phyloP scores from a whole-genome alignment of 139 green algal genomes.

The Chlorella sp. region DNA sequence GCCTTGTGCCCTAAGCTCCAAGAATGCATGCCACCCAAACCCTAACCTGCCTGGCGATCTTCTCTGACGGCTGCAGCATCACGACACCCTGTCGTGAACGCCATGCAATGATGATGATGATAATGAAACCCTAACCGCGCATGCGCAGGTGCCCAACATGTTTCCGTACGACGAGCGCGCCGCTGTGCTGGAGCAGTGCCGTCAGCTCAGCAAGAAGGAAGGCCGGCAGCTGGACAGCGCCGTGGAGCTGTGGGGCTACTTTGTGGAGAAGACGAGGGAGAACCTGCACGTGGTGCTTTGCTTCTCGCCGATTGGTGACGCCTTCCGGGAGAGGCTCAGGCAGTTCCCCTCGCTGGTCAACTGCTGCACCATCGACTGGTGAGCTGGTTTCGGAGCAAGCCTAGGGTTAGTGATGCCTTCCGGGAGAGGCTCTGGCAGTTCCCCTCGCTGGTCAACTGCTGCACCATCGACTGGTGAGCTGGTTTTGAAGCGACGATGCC shows the following conservation, averaged over 20 bases:
- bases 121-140: no score
- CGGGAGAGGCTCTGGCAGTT: background rate
- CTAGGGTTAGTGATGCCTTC: no score
- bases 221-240: conserved; percentile 36
- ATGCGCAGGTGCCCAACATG: conserved; percentile 70
- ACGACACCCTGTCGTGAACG: no score
- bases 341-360: conserved; percentile 75
- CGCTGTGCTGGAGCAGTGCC: conserved; percentile 44
- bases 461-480: no score
- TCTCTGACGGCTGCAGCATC: no score
- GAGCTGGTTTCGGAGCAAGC: no score
- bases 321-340: conserved; percentile 65
- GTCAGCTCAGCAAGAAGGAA: conserved; percentile 27
- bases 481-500: no score
- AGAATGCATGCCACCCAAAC: no score
- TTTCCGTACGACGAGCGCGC: conserved; percentile 68
- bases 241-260: conserved; percentile 46
- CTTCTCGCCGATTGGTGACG: conserved; percentile 61
- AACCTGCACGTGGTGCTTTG: conserved; percentile 70
- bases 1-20: no score
- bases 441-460: background rate
- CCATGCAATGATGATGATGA: no score
- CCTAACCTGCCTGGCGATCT: no score
- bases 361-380: conserved; percentile 82
- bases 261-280: conserved; percentile 42